Conservation (phyloP, 129 eudicot species). For the Calendula officinalis region DNA sequence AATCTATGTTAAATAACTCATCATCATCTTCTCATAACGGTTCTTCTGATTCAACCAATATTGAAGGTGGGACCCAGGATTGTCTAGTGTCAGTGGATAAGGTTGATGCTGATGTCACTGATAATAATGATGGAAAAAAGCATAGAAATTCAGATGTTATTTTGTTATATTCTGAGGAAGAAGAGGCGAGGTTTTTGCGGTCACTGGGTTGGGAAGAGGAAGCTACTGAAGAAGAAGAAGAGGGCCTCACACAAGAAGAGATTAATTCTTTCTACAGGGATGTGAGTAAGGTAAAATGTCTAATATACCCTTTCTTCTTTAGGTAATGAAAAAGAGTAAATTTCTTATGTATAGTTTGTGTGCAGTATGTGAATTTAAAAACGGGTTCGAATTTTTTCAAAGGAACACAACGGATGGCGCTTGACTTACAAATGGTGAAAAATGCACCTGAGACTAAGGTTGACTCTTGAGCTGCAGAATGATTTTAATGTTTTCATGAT, state of each 20-base stretch:
- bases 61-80: background rate
- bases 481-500: slow-evolving; percentile 14
- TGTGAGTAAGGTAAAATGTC: slow-evolving; percentile 47
- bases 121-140: slow-evolving; percentile 36
- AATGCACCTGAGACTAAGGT: slow-evolving; percentile 12
- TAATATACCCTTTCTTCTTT: too few species aligned
- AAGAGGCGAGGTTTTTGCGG: slow-evolving; percentile 82
- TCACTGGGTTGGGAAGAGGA: slow-evolving; percentile 85
- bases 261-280: slow-evolving; percentile 48
- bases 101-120: slow-evolving; percentile 22
- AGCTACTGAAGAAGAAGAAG: slow-evolving; percentile 65
- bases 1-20: slow-evolving; percentile 37
- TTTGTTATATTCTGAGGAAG: slow-evolving; percentile 60
- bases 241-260: slow-evolving; percentile 90
- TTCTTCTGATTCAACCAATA: slow-evolving; percentile 15
- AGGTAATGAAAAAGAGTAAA: too few species aligned
- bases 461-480: too few species aligned
- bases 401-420: slow-evolving; percentile 38
- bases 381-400: slow-evolving; percentile 32
- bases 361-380: slow-evolving; percentile 56
- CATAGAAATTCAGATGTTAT: slow-evolving; percentile 27
- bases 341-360: background rate
- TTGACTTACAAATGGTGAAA: slow-evolving; percentile 26
- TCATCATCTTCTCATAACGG: too few species aligned
- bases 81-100: slow-evolving; percentile 10